Evolutionary conservation across 495 filamentous ascomycete genomes (phyloP).

Genomic region (Collariella sp.): DNA sequence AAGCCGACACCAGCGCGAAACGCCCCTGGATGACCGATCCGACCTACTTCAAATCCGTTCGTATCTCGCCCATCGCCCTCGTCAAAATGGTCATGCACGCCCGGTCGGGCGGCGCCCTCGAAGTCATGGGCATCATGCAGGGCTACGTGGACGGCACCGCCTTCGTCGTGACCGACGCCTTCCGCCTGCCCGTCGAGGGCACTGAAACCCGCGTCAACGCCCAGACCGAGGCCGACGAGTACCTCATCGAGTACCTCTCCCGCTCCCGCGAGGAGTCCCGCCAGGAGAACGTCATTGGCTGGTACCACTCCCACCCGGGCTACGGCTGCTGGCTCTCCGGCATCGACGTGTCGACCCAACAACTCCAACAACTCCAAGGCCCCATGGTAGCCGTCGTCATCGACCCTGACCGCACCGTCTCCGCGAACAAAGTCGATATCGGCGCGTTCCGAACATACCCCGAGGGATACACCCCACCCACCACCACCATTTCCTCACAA

Average conservation of each 20-base stretch:
- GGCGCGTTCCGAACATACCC: conserved; percentile 93
- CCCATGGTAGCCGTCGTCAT: conserved; percentile 96
- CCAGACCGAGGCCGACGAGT: conserved; percentile 90
- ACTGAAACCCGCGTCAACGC: conserved; percentile 98
- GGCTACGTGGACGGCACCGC: conserved; percentile 78
- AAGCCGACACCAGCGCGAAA: conserved; percentile 49
- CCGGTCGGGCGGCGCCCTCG: conserved; percentile 78
- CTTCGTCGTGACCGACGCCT: conserved; percentile 90
- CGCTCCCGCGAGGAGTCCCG: conserved; percentile 67
- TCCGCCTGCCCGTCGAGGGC: conserved; percentile 90
- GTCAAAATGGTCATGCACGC: conserved; percentile 99
- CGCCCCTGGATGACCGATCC: conserved; percentile 73
- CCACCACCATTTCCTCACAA: conserved; percentile 34
- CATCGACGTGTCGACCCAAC: conserved; percentile 87
- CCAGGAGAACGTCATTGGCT: conserved; percentile 86
- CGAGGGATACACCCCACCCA: conserved; percentile 51
- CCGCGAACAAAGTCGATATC: conserved; percentile 91
- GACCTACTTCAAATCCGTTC: conserved; percentile 84
- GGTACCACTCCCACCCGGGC: conserved; percentile 97
- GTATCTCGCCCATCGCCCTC: conserved; percentile 86
- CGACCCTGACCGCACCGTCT: conserved; percentile 93
- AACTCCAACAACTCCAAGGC: conserved; percentile 72
- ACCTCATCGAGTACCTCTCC: conserved; percentile 79
- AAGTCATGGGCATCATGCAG: conserved; percentile 99
- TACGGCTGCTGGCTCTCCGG: conserved; percentile 98